Evolutionary conservation across 495 filamentous ascomycete genomes (phyloP).

Genomic region (Geopyxis carbonaria): DNA sequence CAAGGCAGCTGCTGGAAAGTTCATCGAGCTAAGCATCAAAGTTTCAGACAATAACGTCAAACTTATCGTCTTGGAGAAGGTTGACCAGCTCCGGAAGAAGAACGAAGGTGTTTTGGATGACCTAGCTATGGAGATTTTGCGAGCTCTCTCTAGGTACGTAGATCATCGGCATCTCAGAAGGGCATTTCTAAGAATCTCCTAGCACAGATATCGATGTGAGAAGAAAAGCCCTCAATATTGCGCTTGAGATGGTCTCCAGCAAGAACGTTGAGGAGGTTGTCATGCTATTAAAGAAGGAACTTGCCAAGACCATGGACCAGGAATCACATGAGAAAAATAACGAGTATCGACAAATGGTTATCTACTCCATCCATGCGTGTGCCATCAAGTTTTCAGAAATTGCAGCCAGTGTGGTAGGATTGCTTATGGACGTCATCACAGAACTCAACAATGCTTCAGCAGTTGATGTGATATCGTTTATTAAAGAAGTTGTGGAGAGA

Average conservation of each 20-base stretch:
- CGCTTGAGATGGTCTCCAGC: constrained; percentile 93
- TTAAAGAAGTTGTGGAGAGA: constrained; percentile 98
- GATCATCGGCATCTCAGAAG: no score
- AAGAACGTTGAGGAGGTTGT: constrained; percentile 98
- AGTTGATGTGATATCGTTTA: constrained; percentile 94
- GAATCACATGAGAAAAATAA: constrained; percentile 91
- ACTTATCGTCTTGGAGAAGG: constrained; percentile 88
- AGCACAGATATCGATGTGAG: constrained; percentile 93
- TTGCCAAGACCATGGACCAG: constrained; percentile 93
- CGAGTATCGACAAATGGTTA: constrained; percentile 88
- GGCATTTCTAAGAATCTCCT: constrained; percentile 30
- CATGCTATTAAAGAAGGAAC: constrained; percentile 88
- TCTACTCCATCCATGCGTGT: constrained; percentile 93
- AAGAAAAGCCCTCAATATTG: constrained; percentile 77
- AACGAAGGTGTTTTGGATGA: constrained; percentile 92
- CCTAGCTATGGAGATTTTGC: constrained; percentile 92
- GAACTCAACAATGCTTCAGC: constrained; percentile 96
- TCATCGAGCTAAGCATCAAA: constrained; percentile 91
- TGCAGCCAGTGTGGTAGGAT: constrained; percentile 85
- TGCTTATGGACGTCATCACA: constrained; percentile 98
- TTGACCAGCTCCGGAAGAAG: constrained; percentile 75
- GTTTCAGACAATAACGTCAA: constrained; percentile 99
- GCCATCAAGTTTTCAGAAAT: constrained; percentile 98
- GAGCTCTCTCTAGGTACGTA: constrained; percentile 75
- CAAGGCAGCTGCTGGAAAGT: constrained; percentile 87